Base-by-base conservation (phyloP, 2,329 filamentous ascomycete genomes). In the Thielaviopsis populi region DNA sequence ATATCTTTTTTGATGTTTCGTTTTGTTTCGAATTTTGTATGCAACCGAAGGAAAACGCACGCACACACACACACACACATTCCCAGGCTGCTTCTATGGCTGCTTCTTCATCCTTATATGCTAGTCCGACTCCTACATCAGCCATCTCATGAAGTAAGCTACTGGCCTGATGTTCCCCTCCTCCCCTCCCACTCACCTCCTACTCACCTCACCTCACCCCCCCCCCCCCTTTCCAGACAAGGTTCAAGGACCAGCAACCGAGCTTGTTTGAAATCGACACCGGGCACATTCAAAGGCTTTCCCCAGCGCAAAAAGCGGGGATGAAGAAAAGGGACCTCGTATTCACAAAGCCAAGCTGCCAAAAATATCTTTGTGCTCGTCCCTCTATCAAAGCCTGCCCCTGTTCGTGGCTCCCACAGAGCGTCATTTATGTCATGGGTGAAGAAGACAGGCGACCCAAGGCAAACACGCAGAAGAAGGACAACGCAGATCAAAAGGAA, bases 301-400 rank as follows among this genome's bases (percentile, higher is more conserved):
- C 19, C 53, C 17, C 10, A 37, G 7, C 17, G 6, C 30, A 56
- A 33, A 19, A 30, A n/a, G 17, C 53, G 30, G 53, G 24, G 53
- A 11, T n/a, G 30, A n/a, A 27, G 24, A n/a, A 56, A 56, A 56
- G 53, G 27, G 30, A 56, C 17, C 53, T 56, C 53, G 53, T 56
- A 56, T 56, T 56, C 53, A 56, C 24, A 5, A 30, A 59, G 40
- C 37, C 40, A 59, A 42, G 58, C 24, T 60, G 22, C 58, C 58
- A 60, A 60, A 60, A 60, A 60, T 60, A 60, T 60, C 27, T 46
- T 60, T 46, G 11, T 46, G 13, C 58, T 43, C 37, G 15, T 19
- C 40, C 58, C 27, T 42, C 58, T 27, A 59, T 17, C 37, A 42
- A 42, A 41, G 11, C 40, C 33, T 59, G 58, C 33, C 58, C 19